A percentile compares a stretch with the other conserved stretches of the same genome.
Conservation (phyloP, 352 stramenopile genomes). For the Globisporangium iwayamae region DNA sequence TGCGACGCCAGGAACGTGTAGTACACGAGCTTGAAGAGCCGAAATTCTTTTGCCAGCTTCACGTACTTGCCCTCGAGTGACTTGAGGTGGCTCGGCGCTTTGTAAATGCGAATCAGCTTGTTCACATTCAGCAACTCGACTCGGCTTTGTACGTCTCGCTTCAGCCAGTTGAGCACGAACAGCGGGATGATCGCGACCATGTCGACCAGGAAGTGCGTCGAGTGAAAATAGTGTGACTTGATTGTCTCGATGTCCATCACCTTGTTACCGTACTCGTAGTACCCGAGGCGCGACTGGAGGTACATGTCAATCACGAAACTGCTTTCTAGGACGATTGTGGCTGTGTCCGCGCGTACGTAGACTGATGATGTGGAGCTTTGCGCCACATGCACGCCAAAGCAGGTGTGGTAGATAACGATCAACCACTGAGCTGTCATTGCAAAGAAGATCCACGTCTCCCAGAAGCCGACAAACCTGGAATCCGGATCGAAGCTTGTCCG, state of each 20-base stretch:
- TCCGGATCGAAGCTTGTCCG: slow-evolving; percentile 46
- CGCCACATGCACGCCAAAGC: slow-evolving; percentile 28
- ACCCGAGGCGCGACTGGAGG: slow-evolving; percentile 46
- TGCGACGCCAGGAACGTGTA: slow-evolving; percentile 54
- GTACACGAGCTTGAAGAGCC: slow-evolving; percentile 51
- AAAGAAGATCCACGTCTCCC: slow-evolving; percentile 45
- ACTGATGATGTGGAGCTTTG: slow-evolving; percentile 3
- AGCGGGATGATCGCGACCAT: slow-evolving; percentile 38
- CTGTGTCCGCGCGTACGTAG: slow-evolving; percentile 23
- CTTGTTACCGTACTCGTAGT: slow-evolving; percentile 68
- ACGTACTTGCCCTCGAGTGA: slow-evolving; percentile 51
- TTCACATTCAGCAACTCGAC: slow-evolving; percentile 52
- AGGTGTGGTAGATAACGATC: slow-evolving; percentile 47
- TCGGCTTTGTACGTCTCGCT: slow-evolving; percentile 1
- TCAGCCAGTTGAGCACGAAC: slow-evolving; percentile 37
- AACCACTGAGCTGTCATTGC: slow-evolving; percentile 36
- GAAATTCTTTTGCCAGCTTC: slow-evolving; percentile 44
- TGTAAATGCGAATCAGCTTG: slow-evolving; percentile 55
- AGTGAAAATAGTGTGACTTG: slow-evolving; percentile 39
- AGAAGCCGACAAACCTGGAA: slow-evolving; percentile 35
- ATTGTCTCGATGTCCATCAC: slow-evolving; percentile 45
- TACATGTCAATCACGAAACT: slow-evolving; percentile 49
- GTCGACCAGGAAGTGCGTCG: slow-evolving; percentile 38
- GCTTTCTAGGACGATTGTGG: slow-evolving; percentile 38
- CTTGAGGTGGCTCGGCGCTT: slow-evolving; percentile 38